phyloP scores from a whole-genome alignment of 176 grass and related monocot genomes.

The Dendrocalamus sinicus region DNA sequence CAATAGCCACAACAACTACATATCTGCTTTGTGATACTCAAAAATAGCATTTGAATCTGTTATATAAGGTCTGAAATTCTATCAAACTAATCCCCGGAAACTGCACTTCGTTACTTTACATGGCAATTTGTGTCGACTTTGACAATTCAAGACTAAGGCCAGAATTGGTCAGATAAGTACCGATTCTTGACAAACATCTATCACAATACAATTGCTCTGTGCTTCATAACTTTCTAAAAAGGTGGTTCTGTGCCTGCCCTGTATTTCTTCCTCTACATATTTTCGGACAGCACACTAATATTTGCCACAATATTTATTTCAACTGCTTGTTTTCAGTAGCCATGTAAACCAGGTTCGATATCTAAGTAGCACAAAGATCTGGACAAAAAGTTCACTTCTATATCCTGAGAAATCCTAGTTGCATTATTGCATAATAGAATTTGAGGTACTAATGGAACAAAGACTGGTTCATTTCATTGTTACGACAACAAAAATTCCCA shows the following conservation, averaged over 20 bases:
- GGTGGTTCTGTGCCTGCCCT: not conserved
- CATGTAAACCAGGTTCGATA: not conserved
- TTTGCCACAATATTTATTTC: not conserved
- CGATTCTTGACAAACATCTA: no score
- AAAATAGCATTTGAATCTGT: no score
- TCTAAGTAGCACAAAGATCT: not conserved
- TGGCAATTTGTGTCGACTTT: not conserved
- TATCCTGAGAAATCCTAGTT: conserved; percentile 13
- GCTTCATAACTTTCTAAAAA: not conserved
- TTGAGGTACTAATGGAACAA: not conserved
- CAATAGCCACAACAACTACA: no score
- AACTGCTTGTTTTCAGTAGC: not conserved
- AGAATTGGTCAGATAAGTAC: not conserved
- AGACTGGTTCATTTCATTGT: not conserved
- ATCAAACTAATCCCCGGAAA: not conserved
- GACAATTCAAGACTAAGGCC: not conserved
- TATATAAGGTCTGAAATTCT: not conserved
- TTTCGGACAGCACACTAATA: not conserved
- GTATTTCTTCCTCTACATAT: not conserved
- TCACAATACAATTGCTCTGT: not conserved
- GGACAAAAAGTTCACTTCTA: not conserved
- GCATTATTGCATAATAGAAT: not conserved
- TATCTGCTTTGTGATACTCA: no score
- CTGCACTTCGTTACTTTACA: not conserved
- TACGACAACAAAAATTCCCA: not conserved